Conservation (phyloP, 768 basidiomycete genomes). For the Boletus reticuloceps region DNA sequence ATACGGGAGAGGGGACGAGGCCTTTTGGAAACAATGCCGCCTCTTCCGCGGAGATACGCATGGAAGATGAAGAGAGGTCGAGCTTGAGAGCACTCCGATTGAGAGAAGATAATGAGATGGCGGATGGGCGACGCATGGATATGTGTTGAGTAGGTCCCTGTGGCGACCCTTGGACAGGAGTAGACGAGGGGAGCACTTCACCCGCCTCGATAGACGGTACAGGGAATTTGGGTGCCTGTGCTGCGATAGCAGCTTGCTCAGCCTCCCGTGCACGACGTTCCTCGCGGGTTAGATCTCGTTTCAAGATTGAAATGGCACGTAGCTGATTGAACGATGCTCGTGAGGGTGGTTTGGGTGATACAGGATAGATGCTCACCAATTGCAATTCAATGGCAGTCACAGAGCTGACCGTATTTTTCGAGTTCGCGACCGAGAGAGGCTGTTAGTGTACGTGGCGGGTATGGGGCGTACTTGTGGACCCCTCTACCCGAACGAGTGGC, state of each 20-base stretch:
- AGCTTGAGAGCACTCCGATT: slow-evolving; percentile 72
- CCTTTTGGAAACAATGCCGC: slow-evolving; percentile 55
- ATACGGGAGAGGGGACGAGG: slow-evolving; percentile 70
- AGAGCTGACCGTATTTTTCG: slow-evolving; percentile 77
- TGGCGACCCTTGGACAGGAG: slow-evolving; percentile 35
- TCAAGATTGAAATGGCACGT: slow-evolving; percentile 67
- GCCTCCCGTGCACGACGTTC: slow-evolving; percentile 50
- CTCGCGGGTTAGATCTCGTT: slow-evolving; percentile 65
- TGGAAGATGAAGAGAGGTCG: slow-evolving; percentile 70
- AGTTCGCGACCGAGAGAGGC: slow-evolving; percentile 68
- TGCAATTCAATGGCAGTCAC: slow-evolving; percentile 75
- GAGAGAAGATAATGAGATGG: slow-evolving; percentile 78
- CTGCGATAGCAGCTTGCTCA: slow-evolving; percentile 41
- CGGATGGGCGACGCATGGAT: slow-evolving; percentile 61
- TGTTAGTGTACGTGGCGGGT: slow-evolving; percentile 64
- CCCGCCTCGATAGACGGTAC: slow-evolving; percentile 20
- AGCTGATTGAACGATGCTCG: slow-evolving; percentile 41
- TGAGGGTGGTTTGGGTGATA: neutral
- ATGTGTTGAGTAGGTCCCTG: slow-evolving; percentile 28
- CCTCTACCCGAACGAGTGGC: slow-evolving; percentile 39
- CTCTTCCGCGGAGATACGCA: slow-evolving; percentile 67
- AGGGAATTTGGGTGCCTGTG: slow-evolving; percentile 23
- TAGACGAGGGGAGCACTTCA: slow-evolving; percentile 27
- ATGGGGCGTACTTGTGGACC: slow-evolving; percentile 52
- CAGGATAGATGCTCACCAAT: slow-evolving; percentile 45